These are phyloP conservation scores for Syncephalastrum racemosum DNA, from an alignment of 371 early-diverging fungal species.

Conservation along the genomic window DNA sequence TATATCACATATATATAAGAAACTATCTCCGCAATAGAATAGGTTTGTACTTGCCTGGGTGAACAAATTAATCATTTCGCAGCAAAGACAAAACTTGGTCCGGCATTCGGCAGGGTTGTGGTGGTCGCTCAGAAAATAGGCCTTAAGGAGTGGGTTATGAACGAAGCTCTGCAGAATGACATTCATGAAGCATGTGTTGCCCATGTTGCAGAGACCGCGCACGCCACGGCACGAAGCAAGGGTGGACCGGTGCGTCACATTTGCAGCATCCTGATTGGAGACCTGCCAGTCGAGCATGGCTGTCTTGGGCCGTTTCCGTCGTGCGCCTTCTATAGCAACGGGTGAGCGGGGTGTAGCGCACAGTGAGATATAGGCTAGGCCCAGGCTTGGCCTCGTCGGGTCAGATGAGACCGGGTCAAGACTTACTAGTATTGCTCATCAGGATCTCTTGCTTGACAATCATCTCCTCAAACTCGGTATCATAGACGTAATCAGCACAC, in stretches of 20 bases:
- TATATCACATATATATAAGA: neutral
- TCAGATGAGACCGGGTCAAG: neutral
- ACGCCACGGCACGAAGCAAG: conserved; percentile 68
- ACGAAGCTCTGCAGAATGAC: conserved; percentile 89
- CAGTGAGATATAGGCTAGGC: neutral
- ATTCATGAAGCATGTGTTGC: conserved; percentile 95
- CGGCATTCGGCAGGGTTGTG: conserved; percentile 74
- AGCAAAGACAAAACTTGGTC: conserved; percentile 82
- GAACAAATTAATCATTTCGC: conserved; percentile 86
- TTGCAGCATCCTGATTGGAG: conserved; percentile 49
- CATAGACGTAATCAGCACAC: conserved; percentile 89
- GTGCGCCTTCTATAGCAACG: conserved; percentile 24
- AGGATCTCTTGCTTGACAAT: conserved; percentile 59
- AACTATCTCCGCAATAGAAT: neutral
- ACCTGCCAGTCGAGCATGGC: conserved; percentile 34
- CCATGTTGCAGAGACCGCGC: conserved; percentile 91
- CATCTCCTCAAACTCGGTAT: conserved; percentile 67
- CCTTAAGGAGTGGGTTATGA: conserved; percentile 87
- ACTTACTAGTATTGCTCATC: conserved; percentile 11
- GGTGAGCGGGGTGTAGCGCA: too few relatives aligned
- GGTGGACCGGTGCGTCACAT: conserved; percentile 47
- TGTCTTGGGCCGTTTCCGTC: conserved; percentile 27
- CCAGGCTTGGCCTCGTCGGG: neutral
- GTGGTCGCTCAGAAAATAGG: conserved; percentile 84
- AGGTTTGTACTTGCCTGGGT: conserved; percentile 46